These are phyloP conservation scores for Xerocomus cyaneibrunnescens DNA, from an alignment of 1,284 basidiomycete species.

Conservation along the genomic window DNA sequence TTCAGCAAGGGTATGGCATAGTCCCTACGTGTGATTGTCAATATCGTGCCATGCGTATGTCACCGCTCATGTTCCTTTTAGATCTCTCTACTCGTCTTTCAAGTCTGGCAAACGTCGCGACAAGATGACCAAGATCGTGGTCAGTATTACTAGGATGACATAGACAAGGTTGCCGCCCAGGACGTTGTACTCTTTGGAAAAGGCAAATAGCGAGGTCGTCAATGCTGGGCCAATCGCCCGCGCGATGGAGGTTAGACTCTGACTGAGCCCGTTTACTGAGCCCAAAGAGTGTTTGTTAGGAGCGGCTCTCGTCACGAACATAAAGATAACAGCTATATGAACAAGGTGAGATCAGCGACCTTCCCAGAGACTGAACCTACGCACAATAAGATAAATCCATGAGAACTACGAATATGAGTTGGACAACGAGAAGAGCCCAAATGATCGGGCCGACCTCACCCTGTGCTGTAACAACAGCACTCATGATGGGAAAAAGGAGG, in stretches of 20 bases:
- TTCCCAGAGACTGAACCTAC: neutral
- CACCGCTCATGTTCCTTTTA: too few species aligned
- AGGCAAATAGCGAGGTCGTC: conserved; percentile 1
- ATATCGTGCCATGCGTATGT: too few species aligned
- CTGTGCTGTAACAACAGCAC: conserved; percentile 24
- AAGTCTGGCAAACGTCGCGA: conserved; percentile 12
- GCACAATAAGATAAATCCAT: conserved; percentile 22
- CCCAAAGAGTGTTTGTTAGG: too few species aligned
- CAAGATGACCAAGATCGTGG: conserved; percentile 19
- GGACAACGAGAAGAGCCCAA: conserved; percentile 33
- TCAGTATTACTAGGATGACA: conserved; percentile 25
- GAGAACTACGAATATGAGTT: conserved; percentile 27
- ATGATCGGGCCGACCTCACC: conserved; percentile 17
- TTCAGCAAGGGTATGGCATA: too few species aligned
- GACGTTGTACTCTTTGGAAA: conserved; percentile 20
- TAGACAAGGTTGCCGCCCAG: conserved; percentile 40
- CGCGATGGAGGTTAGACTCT: too few species aligned
- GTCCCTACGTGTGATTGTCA: too few species aligned
- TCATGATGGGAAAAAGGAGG: conserved; percentile 59
- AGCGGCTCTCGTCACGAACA: conserved; percentile 36
- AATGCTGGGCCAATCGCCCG: too few species aligned
- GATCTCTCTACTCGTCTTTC: neutral
- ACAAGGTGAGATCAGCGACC: neutral
- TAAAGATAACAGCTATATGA: conserved; percentile 22
- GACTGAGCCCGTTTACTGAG: too few species aligned